Base-by-base conservation (phyloP, 2,329 filamentous ascomycete species). In the Hymenoscyphus repandus region DNA sequence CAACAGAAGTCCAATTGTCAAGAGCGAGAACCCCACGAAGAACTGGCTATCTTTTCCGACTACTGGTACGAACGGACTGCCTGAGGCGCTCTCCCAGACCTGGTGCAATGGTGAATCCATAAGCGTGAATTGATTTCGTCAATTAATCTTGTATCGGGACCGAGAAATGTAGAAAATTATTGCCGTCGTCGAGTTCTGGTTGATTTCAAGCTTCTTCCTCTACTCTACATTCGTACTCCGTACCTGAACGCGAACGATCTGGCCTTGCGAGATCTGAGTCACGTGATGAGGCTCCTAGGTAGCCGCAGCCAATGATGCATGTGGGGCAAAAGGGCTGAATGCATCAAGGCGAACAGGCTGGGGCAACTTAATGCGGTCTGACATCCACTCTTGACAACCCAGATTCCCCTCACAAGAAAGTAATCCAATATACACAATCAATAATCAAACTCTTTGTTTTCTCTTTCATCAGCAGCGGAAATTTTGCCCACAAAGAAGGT, bases 51-150 rank as follows among this genome's bases (percentile, higher is more conserved):
- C 80, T 75, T 97, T 97, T 69, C 80, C 79, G 64, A 97, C 74
- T 51, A 82, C 68, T 55, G 92, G 90, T 62, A 84, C 72, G 74
- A 93, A 97, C 57, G 90, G 89, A 75, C 83, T 88, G 78, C 83
- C 82, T 72, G 88, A 82, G 74, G 91, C 88, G 78, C 89, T 88
- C 79, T 95, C 86, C 92, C 92, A 97, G 75, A 95, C 80, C 71
- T 93, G 83, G 73, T 86, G 83, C 71, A 95, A 76, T 77, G 88
- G 89, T 66, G 83, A 81, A 80, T 87, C 85, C 84, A 88, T 88
- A 74, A 75, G 77, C 64, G 59, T 55, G n/a, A 38, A 30, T 18
- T 42, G 34, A 32, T 4, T 27, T 27, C 40, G 31, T 45, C 4
- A 11, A 41, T 12, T 38, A 32, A 13, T 32, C 43, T 51, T 36